Evolutionary conservation across 495 filamentous ascomycete genomes (phyloP).

Genomic region (Ramalina peruviana): DNA sequence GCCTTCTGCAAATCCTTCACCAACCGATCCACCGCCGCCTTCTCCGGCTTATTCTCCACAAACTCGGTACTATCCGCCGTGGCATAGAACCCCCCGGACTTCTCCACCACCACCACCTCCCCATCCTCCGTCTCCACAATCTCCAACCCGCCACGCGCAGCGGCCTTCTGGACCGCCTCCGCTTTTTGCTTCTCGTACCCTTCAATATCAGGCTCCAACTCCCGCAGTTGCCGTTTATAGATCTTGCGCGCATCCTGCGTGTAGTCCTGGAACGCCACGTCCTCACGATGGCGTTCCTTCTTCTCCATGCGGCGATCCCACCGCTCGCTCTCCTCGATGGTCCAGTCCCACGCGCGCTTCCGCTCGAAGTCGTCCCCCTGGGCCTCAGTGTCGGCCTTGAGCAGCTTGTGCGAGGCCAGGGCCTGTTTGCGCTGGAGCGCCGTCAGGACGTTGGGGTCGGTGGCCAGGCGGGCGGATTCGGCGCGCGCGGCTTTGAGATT

Average conservation of each 20-base stretch:
- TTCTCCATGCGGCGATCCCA: constrained; percentile 87
- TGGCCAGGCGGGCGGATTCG: constrained; percentile 66
- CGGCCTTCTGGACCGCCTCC: constrained; percentile 69
- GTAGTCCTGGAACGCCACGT: constrained; percentile 87
- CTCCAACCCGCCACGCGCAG: constrained; percentile 63
- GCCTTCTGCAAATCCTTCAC: constrained; percentile 78
- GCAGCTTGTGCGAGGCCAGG: constrained; percentile 78
- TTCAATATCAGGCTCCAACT: constrained; percentile 50
- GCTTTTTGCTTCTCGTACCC: constrained; percentile 75
- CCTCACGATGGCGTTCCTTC: constrained; percentile 67
- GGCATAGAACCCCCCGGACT: constrained; percentile 77
- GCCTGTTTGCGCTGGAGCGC: constrained; percentile 67
- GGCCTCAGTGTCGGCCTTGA: constrained; percentile 79
- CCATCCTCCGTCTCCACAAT: constrained; percentile 91
- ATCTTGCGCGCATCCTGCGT: constrained; percentile 72
- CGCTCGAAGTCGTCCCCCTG: constrained; percentile 87
- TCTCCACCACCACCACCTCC: constrained; percentile 86
- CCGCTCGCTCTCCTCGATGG: constrained; percentile 76
- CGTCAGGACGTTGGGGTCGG: constrained; percentile 58
- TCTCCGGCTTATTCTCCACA: constrained; percentile 73
- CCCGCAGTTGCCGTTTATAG: constrained; percentile 76
- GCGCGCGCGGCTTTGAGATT: constrained; percentile 74
- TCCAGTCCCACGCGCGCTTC: constrained; percentile 98
- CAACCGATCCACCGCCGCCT: constrained; percentile 78
- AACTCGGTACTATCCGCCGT: constrained; percentile 71